phyloP scores from a whole-genome alignment of 805 yeast species.

The Metschnikowia amazonensis region DNA sequence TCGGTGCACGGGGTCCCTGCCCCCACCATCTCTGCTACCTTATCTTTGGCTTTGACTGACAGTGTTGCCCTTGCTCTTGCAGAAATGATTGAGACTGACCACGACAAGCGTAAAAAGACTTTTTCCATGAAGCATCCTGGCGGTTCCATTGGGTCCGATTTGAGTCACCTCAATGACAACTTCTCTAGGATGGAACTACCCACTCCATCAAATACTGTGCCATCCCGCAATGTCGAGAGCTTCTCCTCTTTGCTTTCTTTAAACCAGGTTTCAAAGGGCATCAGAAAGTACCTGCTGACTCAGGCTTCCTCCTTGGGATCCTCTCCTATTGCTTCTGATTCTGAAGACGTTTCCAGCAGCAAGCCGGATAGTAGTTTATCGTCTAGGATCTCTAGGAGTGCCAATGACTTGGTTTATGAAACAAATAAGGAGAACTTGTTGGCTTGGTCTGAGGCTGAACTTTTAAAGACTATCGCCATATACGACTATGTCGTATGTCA shows the following conservation, averaged over 20 bases:
- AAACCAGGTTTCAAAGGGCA: slow-evolving; percentile 9
- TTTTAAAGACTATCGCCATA: slow-evolving; percentile 12
- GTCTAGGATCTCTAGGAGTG: slow-evolving; percentile 3
- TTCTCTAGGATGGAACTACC: slow-evolving; percentile 10
- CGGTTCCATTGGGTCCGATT: slow-evolving; percentile 73
- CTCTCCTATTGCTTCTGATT: slow-evolving; percentile 10
- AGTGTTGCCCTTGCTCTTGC: slow-evolving; percentile 71
- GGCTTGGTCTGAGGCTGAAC: slow-evolving; percentile 16
- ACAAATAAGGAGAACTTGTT: slow-evolving; percentile 4
- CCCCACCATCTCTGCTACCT: slow-evolving; percentile 80
- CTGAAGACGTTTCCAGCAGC: slow-evolving; percentile 10
- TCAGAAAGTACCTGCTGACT: slow-evolving; percentile 4
- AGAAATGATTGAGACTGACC: slow-evolving; percentile 60
- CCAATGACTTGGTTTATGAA: slow-evolving; percentile 1
- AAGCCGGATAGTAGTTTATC: slow-evolving; percentile 7
- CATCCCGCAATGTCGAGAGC: slow-evolving; percentile 10
- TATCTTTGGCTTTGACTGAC: slow-evolving; percentile 73
- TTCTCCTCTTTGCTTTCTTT: slow-evolving; percentile 18
- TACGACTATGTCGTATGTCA: slow-evolving; percentile 12
- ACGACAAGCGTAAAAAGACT: slow-evolving; percentile 45
- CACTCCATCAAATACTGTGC: slow-evolving; percentile 5
- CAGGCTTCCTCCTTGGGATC: slow-evolving; percentile 9
- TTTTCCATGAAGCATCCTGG: slow-evolving; percentile 85
- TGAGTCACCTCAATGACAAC: slow-evolving; percentile 34
- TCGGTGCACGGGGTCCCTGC: slow-evolving; percentile 76